Base-by-base conservation (phyloP, 2,329 filamentous ascomycete genomes). In the Trichoderma sp. region DNA sequence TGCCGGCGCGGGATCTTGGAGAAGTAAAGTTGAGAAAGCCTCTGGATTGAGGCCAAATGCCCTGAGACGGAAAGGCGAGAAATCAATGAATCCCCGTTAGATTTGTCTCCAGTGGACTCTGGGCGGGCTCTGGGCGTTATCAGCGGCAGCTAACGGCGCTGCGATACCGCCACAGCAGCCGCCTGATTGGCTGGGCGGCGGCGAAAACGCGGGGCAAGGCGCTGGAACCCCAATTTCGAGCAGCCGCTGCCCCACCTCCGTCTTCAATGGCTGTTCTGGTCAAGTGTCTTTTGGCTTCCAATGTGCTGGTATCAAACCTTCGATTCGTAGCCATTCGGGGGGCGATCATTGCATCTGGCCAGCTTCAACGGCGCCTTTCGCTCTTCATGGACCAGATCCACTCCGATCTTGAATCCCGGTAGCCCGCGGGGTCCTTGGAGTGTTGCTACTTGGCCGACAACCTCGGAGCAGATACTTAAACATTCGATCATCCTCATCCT, bases 191-290 rank as follows among this genome's bases (percentile, higher is more conserved):
- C 64, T 20, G 34, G 30, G 20, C 9, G 3, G 23, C 13, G 53
- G 53, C 34, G 15, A 67, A 68, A 68, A 68, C 65, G 65, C 65
- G 65, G 65, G 65, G 65, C 53, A 61, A 34, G 53, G 53, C 17
- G 34, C n/a, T 58, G 32, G 32, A 68, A 26, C 26, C 61, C 32
- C 30, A 55, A n/a, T 39, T 30, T 58, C 20, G 32, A 23, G 61
- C 9, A 63, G 61, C 32, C 50, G 30, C 64, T 57, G 64, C 64
- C 64, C 64, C 64, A 34, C 64, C 50, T 57, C 32, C 32, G 50
- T 53, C 26, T 67, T 30, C 39, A 43, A 43, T 28, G 58, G 39
- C 26, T n/a, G 17, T 36, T 17, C 62, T 23, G 12, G n/a, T 36
- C 34, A 36, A 36, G 34, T 6, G 20, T 13, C 30, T 32, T 20